A percentile compares a stretch with the other conserved stretches of the same genome.
These are phyloP conservation scores for Mycena sanguinolenta DNA, from an alignment of 768 basidiomycete species.

Conservation along the genomic window DNA sequence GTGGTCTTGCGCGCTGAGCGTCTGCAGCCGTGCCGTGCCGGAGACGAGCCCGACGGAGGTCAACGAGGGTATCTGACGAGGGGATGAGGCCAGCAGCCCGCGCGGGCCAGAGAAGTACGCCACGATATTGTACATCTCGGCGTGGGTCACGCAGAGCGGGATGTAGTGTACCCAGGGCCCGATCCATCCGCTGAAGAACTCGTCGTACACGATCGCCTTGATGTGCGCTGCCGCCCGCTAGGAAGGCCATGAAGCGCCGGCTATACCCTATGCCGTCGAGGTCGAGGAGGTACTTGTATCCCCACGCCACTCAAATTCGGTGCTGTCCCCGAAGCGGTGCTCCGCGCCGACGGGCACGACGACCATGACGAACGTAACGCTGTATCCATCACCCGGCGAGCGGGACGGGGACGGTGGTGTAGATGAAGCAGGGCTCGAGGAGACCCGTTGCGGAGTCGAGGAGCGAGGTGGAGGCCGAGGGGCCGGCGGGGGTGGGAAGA, in stretches of 20 bases:
- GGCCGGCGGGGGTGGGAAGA: too few species aligned
- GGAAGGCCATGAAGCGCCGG: conserved; percentile 86
- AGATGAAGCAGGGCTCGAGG: conserved; percentile 45
- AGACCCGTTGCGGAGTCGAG: too few species aligned
- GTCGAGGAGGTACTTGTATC: conserved; percentile 92
- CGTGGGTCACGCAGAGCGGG: conserved; percentile 87
- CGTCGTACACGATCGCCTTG: conserved; percentile 92
- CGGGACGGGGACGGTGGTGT: conserved; percentile 73
- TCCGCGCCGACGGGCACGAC: conserved; percentile 74
- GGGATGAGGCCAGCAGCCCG: conserved; percentile 54
- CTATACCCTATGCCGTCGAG: conserved; percentile 97
- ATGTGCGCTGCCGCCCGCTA: conserved; percentile 92
- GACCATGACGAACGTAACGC: conserved; percentile 81
- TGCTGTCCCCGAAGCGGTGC: conserved; percentile 81
- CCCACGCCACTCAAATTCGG: conserved; percentile 91
- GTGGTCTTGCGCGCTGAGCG: too few species aligned
- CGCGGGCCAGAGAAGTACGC: conserved; percentile 92
- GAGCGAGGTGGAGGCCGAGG: neutral
- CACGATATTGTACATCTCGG: conserved; percentile 94
- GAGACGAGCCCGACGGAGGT: too few species aligned
- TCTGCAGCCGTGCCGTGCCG: too few species aligned
- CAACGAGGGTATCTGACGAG: too few species aligned
- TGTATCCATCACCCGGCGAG: conserved; percentile 79
- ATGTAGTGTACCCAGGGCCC: conserved; percentile 98
- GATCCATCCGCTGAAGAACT: conserved; percentile 93